A percentile compares a stretch with the other conserved stretches of the same genome.
Evolutionary conservation across 2,329 filamentous ascomycete genomes (phyloP).

Genomic region (Fusarium sp.): DNA sequence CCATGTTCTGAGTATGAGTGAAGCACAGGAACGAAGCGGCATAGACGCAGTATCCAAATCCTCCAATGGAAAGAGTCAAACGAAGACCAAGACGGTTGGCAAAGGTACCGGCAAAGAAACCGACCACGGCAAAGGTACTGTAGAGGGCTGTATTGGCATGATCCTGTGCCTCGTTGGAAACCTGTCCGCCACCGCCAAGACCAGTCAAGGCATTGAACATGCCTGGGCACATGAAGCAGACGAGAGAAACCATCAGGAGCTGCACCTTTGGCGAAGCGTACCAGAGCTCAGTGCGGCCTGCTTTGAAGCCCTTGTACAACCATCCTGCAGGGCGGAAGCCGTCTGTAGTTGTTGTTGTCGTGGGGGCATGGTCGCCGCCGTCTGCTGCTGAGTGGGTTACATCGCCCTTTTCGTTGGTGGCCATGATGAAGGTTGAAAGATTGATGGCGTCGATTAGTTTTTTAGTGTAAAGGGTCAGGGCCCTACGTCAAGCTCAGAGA

Average conservation of each 20-base stretch:
- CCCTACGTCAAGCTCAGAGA: conserved; percentile 4
- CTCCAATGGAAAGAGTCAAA: conserved; percentile 75
- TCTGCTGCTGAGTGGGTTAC: conserved; percentile 32
- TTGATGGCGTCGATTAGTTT: background rate
- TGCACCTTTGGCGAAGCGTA: conserved; percentile 81
- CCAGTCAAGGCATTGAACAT: conserved; percentile 78
- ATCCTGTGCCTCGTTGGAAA: conserved; percentile 65
- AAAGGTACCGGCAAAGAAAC: conserved; percentile 79
- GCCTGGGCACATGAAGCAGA: conserved; percentile 73
- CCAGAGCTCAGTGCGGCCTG: conserved; percentile 68
- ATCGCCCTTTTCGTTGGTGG: conserved; percentile 42
- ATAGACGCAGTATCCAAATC: conserved; percentile 82
- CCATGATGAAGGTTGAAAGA: conserved; percentile 31
- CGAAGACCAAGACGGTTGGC: conserved; percentile 81
- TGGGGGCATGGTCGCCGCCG: conserved; percentile 1
- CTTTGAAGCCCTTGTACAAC: conserved; percentile 72
- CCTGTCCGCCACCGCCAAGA: conserved; percentile 68
- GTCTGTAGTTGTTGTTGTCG: conserved; percentile 15
- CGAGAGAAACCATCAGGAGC: conserved; percentile 71
- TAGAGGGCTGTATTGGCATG: conserved; percentile 78
- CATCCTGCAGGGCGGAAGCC: conserved; percentile 62
- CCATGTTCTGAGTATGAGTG: conserved; percentile 73
- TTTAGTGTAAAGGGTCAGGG: conserved; percentile 4
- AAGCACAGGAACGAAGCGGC: conserved; percentile 76
- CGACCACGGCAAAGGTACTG: conserved; percentile 75